phyloP scores from a whole-genome alignment of 768 basidiomycete species.

The Suillus cothurnatus region DNA sequence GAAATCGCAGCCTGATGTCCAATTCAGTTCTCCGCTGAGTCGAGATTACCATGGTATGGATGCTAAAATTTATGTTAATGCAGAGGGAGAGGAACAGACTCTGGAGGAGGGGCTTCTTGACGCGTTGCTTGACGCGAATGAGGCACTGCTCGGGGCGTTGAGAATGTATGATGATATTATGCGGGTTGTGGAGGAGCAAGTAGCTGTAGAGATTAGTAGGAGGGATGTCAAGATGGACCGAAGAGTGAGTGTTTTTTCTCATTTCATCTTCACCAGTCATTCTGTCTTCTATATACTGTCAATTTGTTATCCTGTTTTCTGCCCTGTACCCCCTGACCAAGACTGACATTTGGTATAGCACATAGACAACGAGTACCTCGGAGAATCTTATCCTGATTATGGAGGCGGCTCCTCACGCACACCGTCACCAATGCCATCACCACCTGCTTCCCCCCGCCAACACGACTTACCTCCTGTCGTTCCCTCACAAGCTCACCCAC shows the following conservation, averaged over 20 bases:
- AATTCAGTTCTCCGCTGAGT: not conserved
- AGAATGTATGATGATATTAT: conserved; percentile 79
- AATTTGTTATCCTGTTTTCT: not conserved
- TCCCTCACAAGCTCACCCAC: conserved; percentile 36
- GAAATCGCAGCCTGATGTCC: conserved; percentile 16
- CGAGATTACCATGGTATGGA: conserved; percentile 21
- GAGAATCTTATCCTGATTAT: conserved; percentile 21
- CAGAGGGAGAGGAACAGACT: conserved; percentile 50
- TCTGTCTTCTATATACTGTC: conserved; percentile 22
- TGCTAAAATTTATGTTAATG: conserved; percentile 18
- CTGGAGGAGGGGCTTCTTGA: conserved; percentile 76
- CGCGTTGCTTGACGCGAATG: conserved; percentile 73
- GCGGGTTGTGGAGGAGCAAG: conserved; percentile 57
- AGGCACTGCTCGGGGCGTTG: conserved; percentile 66
- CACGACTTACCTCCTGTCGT: conserved; percentile 32
- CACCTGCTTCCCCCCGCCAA: conserved; percentile 32
- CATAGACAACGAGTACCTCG: conserved; percentile 24
- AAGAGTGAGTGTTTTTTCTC: conserved; percentile 47
- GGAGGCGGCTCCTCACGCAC: conserved; percentile 31
- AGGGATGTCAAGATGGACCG: conserved; percentile 68
- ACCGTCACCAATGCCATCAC: conserved; percentile 32
- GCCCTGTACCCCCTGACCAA: not conserved
- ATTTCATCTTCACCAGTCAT: conserved; percentile 26
- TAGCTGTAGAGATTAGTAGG: conserved; percentile 67
- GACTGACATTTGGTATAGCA: conserved; percentile 16